These are phyloP conservation scores for Entelexis sorbosivorans DNA, from an alignment of 1,139 yeast genomes.

Conservation along the genomic window DNA sequence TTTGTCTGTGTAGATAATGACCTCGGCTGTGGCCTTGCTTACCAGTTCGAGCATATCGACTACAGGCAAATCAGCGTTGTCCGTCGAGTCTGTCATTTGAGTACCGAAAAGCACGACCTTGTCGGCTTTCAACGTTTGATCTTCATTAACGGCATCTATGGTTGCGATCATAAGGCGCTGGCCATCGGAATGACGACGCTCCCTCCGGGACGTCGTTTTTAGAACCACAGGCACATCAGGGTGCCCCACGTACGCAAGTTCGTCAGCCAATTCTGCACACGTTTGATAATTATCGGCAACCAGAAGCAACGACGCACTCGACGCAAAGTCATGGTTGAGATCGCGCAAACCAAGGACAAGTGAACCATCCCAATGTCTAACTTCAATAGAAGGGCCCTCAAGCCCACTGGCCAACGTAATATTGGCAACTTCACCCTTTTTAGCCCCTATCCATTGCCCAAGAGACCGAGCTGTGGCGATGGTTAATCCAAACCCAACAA, in stretches of 20 bases:
- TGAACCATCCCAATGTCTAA: constrained; percentile 1
- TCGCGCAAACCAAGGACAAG: background rate
- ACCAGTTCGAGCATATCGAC: constrained; percentile 1
- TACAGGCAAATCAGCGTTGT: background rate
- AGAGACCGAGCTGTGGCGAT: constrained; percentile 66
- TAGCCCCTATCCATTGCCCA: constrained; percentile 79
- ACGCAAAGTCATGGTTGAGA: background rate
- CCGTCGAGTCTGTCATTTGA: background rate
- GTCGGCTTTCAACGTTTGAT: background rate
- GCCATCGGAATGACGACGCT: too few relatives aligned
- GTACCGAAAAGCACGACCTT: constrained; percentile 1
- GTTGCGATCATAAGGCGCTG: background rate
- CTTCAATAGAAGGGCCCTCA: background rate
- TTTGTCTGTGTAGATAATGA: constrained; percentile 49
- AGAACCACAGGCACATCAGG: background rate
- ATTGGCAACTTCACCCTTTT: constrained; percentile 49
- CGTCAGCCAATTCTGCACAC: background rate
- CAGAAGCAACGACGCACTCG: background rate
- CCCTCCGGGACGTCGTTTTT: background rate
- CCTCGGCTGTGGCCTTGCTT: constrained; percentile 25
- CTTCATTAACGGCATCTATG: background rate
- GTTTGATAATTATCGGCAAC: background rate
- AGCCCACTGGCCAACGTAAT: constrained; percentile 30
- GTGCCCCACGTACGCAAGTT: background rate
- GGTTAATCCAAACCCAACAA: constrained; percentile 58